Base-by-base conservation (phyloP, 2,329 filamentous ascomycete genomes). In the Aureobasidium sp. region DNA sequence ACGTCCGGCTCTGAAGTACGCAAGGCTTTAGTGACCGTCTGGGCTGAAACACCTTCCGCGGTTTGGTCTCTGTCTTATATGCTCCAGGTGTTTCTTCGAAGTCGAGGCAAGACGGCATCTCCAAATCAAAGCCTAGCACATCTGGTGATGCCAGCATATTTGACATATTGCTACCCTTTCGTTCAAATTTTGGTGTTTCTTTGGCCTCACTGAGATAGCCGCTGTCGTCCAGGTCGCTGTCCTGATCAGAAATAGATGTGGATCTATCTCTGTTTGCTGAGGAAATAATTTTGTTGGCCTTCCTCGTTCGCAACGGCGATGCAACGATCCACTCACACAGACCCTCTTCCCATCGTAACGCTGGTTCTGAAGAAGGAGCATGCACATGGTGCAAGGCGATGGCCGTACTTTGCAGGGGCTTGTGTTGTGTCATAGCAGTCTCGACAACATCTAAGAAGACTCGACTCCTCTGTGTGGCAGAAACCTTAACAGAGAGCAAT, bases 261-360 rank as follows among this genome's bases (percentile, higher is more conserved):
- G 42, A 48, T 14, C 36, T n/a, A 8, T 7, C 4, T 21, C 39
- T 58, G 21, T 29, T 25, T 7, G 14, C 21, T 21, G 9, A 11
- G 10, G 14, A 16, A n/a, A 16, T 5, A 5, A 16, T 6, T 6
- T 10, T 32, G 5, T 11, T 16, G n/a, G 14, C 16, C 36, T 59
- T 37, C n/a, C 13, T 41, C 14, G 21, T 34, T 10, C 36, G 36
- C 9, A 64, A 72, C 0, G 77, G 76, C 8, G 77, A 77, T 41
- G 70, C 73, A 0, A 70, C 68, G 16, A 78, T 73, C 76, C 76
- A 79, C 63, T 79, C 77, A 27, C 75, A 74, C 39, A 79, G 73
- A 10, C 75, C 76, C 50, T 77, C 76, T 65, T 79, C 76, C 75
- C 76, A 78, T 27, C 71, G 68, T 58, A 75, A 75, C 3, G 71